Evolutionary conservation across 2,329 filamentous ascomycete genomes (phyloP).

Genomic region (Fonsecaea erecta): DNA sequence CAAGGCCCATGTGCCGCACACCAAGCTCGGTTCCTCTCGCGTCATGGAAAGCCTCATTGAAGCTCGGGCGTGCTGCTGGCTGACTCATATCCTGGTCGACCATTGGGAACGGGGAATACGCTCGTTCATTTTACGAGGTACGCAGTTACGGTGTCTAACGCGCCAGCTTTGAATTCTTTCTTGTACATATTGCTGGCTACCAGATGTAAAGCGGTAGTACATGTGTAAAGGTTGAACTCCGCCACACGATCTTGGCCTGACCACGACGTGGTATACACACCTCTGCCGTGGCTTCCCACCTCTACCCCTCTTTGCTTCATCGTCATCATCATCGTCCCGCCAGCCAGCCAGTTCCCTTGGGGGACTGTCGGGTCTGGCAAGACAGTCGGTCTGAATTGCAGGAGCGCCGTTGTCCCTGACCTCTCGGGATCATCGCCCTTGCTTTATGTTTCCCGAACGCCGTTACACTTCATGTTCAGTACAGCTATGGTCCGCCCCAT

Average conservation of each 20-base stretch:
- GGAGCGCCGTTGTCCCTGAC: neutral
- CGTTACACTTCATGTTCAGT: slow-evolving; percentile 9
- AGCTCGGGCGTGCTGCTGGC: neutral
- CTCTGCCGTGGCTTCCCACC: neutral
- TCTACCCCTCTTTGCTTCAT: neutral
- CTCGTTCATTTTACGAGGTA: neutral
- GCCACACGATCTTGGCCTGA: neutral
- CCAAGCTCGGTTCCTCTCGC: slow-evolving; percentile 1
- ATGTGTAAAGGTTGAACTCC: neutral
- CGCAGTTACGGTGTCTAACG: too few relatives aligned
- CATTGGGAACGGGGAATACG: neutral
- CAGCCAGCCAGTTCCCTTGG: neutral
- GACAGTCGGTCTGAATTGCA: neutral
- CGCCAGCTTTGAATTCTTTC: neutral
- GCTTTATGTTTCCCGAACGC: slow-evolving; percentile 8
- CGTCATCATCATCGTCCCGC: neutral
- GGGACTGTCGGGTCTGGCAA: neutral
- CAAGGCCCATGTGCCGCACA: neutral
- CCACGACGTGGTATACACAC: neutral
- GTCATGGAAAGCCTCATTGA: slow-evolving; percentile 6
- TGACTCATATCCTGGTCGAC: neutral
- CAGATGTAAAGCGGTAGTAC: neutral
- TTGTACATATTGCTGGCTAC: slow-evolving; percentile 4
- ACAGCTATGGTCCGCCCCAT: slow-evolving; percentile 11
- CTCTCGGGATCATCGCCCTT: neutral